phyloP scores from a whole-genome alignment of 108 stramenopile species.

The Cylindrotheca fusiformis region DNA sequence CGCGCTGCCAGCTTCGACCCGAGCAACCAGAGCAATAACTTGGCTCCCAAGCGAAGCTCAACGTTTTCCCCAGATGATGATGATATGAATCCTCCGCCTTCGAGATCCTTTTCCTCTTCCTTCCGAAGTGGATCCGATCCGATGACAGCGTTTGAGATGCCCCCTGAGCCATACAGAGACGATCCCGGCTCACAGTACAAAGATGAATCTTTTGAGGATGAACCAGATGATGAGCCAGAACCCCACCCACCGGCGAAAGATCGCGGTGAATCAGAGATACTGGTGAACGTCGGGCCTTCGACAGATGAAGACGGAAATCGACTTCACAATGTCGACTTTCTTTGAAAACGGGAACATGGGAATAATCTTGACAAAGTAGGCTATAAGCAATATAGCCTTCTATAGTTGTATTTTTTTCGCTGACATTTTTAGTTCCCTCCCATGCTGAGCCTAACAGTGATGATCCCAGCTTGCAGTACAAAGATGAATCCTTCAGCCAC shows the following conservation, averaged over 20 bases:
- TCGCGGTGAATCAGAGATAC: conserved; percentile 1
- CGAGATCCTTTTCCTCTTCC: neutral
- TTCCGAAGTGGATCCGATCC: neutral
- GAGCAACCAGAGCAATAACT: conserved; percentile 2
- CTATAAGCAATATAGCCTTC: too few species aligned
- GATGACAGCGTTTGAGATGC: conserved; percentile 2
- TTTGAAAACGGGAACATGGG: too few species aligned
- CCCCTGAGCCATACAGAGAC: conserved; percentile 1
- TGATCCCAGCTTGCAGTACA: neutral
- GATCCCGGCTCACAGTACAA: neutral
- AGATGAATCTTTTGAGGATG: conserved; percentile 3
- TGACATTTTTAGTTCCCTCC: too few species aligned
- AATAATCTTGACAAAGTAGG: too few species aligned
- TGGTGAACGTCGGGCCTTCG: conserved; percentile 22
- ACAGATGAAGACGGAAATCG: conserved; percentile 34
- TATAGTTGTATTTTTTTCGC: too few species aligned
- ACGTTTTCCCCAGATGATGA: neutral
- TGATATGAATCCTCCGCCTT: neutral
- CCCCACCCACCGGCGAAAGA: neutral
- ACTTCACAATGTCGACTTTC: conserved; percentile 23
- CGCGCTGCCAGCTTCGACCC: conserved; percentile 12
- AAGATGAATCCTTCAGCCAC: conserved; percentile 2
- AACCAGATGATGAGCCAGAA: conserved; percentile 1
- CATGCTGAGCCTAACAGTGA: neutral
- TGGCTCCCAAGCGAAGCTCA: conserved; percentile 22